Evolutionary conservation across 768 basidiomycete genomes (phyloP), one percentile per base, ranked within the genome.

Genomic region (Termitomyces sp.): DNA sequence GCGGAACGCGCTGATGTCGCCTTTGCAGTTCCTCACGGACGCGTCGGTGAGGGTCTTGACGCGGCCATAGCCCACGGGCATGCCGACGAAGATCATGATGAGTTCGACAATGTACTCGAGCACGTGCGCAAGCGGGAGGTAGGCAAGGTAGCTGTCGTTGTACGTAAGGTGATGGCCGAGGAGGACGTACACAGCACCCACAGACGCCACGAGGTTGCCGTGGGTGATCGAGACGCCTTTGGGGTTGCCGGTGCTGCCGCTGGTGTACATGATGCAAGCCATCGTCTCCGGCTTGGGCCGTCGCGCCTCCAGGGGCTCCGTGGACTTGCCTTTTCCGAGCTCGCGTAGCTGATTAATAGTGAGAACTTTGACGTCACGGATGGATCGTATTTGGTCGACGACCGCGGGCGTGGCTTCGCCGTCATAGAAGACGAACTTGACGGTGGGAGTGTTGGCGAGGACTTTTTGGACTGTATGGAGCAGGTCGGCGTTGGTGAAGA

Each of bases 41-140:
- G 87, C 83, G 67, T 98, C 95, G 3, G 96, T 98, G 61, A 98
- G 81, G 7, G 96, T 99, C 84, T 97, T 98, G 70, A 95, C 87
- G 51, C 88, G 86, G 13, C 93, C 96, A 63, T 91, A 99, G 0
- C 97, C 96, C 30, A 83, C 81, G 28, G 85, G 86, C 75, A 95
- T 77, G 60, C 94, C 92, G 33, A 85, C 75, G 65, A 85, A 88
- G 66, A 89, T 73, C 68, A 93, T 79, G 57, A 77, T 74, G 47
- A 91, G 75, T 77, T 99, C 96, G 64, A 97, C 92, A 58, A 95
- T 86, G 69, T 92, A 97, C 73, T 98, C 96, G 59, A 99, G 78
- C 61, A 98, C 94, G 70, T 99, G 95, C 0, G 93, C 94, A 35
- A 96, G 85, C 1, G 94, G 95, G 4, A 98, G 82, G 75, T 93